Conservation (phyloP, 2,329 filamentous ascomycete genomes). For the Tolypocladium endophyticum region DNA sequence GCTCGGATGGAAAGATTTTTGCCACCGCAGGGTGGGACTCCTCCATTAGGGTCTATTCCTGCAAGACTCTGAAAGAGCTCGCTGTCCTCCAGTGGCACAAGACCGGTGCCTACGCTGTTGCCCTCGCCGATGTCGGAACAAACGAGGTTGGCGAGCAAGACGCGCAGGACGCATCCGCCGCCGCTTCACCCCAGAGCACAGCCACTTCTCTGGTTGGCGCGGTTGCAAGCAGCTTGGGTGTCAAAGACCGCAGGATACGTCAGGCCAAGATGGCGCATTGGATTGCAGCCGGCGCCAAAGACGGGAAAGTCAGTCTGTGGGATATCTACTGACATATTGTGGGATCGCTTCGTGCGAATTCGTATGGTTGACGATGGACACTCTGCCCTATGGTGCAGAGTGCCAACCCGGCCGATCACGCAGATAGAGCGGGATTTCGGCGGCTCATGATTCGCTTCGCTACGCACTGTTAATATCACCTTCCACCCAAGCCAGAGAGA, state of each 20-base stretch:
- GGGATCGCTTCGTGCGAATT: neutral
- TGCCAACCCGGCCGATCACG: neutral
- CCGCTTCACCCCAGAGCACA: neutral
- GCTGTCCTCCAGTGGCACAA: constrained; percentile 93
- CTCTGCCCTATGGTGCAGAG: neutral
- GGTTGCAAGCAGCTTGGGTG: constrained; percentile 14
- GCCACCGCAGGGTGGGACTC: constrained; percentile 92
- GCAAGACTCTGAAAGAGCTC: constrained; percentile 72
- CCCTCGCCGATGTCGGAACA: constrained; percentile 47
- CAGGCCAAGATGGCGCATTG: constrained; percentile 69
- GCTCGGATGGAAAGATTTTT: constrained; percentile 73
- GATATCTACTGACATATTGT: constrained; percentile 62
- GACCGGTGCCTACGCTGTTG: constrained; percentile 72
- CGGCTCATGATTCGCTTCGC: neutral
- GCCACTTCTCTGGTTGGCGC: neutral
- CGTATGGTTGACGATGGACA: neutral
- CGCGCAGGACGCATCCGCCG: neutral
- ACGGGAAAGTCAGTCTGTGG: constrained; percentile 93
- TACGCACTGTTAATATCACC: neutral
- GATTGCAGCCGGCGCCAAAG: constrained; percentile 84
- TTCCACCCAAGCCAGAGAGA: neutral
- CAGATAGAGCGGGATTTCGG: neutral
- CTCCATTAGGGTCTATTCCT: constrained; percentile 68
- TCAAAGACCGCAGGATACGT: constrained; percentile 52
- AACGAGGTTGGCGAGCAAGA: neutral